Evolutionary conservation across 306 rosid species (phyloP).

Genomic region (Erythrophleum fordii): DNA sequence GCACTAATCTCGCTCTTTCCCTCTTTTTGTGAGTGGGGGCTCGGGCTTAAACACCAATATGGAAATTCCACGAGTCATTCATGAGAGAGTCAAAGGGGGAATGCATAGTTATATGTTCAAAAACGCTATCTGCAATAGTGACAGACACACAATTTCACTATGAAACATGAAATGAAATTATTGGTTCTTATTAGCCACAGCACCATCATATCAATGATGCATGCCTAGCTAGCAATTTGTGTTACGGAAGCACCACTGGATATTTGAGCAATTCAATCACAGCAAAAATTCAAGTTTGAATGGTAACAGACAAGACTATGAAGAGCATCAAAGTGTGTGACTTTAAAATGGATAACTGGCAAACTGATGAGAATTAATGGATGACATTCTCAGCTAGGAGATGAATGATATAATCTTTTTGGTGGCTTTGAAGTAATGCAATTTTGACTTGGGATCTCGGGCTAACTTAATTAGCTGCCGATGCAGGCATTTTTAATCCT

Average conservation of each 20-base stretch:
- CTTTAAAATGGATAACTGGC: background rate
- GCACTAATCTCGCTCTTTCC: background rate
- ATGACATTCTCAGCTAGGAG: background rate
- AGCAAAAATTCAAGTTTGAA: conserved; percentile 6
- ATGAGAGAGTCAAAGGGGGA: conserved; percentile 25
- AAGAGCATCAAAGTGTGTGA: background rate
- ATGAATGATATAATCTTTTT: background rate
- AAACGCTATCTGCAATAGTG: conserved; percentile 35
- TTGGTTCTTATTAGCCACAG: background rate
- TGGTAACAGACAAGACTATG: background rate
- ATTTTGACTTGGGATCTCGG: background rate
- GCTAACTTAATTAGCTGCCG: background rate
- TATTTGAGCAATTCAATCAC: background rate
- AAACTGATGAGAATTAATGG: background rate
- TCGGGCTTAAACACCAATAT: background rate
- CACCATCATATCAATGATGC: background rate
- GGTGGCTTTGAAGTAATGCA: conserved; percentile 34
- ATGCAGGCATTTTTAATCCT: background rate
- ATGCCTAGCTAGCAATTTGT: background rate
- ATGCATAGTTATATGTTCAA: conserved; percentile 11
- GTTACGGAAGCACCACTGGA: conserved; percentile 33
- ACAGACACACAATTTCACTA: conserved; percentile 18
- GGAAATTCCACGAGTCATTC: background rate
- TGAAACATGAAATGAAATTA: background rate
- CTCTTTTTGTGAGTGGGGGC: conserved; percentile 5